Evolutionary conservation across 31 red algal genomes (phyloP).

Genomic region (Bonnemaisonia californica): DNA sequence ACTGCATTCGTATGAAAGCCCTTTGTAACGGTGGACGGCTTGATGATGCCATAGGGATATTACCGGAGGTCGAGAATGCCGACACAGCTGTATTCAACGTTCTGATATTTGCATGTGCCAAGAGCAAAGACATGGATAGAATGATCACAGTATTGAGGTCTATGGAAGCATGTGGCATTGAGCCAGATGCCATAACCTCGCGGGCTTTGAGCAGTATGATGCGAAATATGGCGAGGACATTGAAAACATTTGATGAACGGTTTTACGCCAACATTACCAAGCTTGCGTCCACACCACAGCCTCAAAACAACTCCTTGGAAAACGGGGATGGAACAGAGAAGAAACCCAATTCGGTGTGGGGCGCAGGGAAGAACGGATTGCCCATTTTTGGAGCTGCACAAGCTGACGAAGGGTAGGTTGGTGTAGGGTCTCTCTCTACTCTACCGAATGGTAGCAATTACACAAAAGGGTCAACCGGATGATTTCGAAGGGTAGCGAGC

Average conservation of each 20-base stretch:
- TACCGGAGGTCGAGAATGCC: slow-evolving; percentile 62
- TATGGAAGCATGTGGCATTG: slow-evolving; percentile 53
- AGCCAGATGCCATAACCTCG: slow-evolving; percentile 58
- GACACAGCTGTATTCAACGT: slow-evolving; percentile 70
- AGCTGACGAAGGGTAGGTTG: background rate
- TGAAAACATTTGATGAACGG: slow-evolving; percentile 53
- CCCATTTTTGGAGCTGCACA: background rate
- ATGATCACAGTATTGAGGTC: slow-evolving; percentile 41
- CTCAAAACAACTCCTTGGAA: background rate
- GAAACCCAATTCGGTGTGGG: background rate
- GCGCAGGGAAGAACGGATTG: background rate
- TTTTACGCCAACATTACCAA: slow-evolving; percentile 41
- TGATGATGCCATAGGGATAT: slow-evolving; percentile 62
- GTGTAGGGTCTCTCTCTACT: background rate
- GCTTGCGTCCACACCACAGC: background rate
- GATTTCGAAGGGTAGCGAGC: too few relatives aligned
- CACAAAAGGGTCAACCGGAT: too few relatives aligned
- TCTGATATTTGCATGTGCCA: slow-evolving; percentile 46
- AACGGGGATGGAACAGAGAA: background rate
- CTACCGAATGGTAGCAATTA: too few relatives aligned
- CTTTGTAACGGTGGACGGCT: slow-evolving; percentile 60
- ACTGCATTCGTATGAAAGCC: slow-evolving; percentile 69
- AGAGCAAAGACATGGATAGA: slow-evolving; percentile 58
- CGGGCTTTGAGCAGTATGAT: slow-evolving; percentile 54
- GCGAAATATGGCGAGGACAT: slow-evolving; percentile 28